Evolutionary conservation across 2,329 filamentous ascomycete species (phyloP), one percentile per base, ranked within the genome.

Genomic region (Talaromyces sp.): DNA sequence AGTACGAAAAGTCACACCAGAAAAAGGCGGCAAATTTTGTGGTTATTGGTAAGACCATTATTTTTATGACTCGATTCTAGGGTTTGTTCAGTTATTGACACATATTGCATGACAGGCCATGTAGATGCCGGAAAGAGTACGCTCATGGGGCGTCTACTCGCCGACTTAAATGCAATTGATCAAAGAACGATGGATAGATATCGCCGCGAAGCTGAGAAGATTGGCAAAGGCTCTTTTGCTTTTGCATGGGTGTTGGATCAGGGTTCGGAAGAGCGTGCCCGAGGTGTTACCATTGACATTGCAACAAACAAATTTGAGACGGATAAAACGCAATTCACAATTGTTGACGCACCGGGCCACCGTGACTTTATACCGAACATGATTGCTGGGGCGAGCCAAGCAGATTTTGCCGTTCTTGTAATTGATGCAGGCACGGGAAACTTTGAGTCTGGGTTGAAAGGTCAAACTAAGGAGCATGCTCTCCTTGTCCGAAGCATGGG

Each of bases 121-220:
- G 95, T 99, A 60, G 95, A 99, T 74, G 93, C 96, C 58, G 95
- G 95, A 58, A 99, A 99, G 77, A 97, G 92, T 73, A 99, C 95
- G 6, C 83, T 99, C 42, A 98, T 99, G 93, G 95, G 93, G 0
- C 87, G 95, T n/a, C 77, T 99, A 30, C 80, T 99, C 5, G 87
- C 93, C 49, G 95, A 99, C 68, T 84, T 96, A 47, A 90, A 93
- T 63, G 90, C 93, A 28, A 87, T 99, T 7, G 91, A 96, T 67
- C 87, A 96, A 71, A 84, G 93, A 63, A 93, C 93, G 0, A 84
- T 99, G 63, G 92, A 96, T 61, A 93, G 90, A 72, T 93, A 96
- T 68, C 85, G 88, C 22, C 90, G 89, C 73, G 93, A 97, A 77
- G 93, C 95, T 0, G 89, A 96, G 68, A 91, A 88, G 63, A 90